Percentiles rank a stretch among this genome's conserved stretches.
Conservation (phyloP, 176 grass and related monocot species). For the Phyllostachys edulis region DNA sequence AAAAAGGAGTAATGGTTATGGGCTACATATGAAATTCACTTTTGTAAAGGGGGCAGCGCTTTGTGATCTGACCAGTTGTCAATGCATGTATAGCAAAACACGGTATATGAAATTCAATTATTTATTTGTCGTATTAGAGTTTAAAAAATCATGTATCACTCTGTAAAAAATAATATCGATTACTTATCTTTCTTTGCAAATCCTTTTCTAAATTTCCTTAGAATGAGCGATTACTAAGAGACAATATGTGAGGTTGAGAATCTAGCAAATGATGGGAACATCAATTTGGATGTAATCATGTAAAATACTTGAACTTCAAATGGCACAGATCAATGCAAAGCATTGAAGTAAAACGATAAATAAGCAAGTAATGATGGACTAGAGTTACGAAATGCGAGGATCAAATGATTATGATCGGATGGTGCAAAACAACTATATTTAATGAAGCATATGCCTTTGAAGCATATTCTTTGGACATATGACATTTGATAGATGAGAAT, state of each 20-base stretch:
- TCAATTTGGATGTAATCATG: neutral
- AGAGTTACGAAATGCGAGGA: neutral
- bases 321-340: neutral
- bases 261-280: neutral
- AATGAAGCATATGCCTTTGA: too few relatives aligned
- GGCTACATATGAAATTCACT: slow-evolving; percentile 50
- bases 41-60: slow-evolving; percentile 87
- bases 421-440: neutral
- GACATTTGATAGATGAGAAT: too few relatives aligned
- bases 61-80: slow-evolving; percentile 88
- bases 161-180: neutral
- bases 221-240: slow-evolving; percentile 2
- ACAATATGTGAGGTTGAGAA: neutral
- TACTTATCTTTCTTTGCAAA: slow-evolving; percentile 8
- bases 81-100: too few relatives aligned
- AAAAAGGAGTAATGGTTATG: too few relatives aligned
- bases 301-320: neutral
- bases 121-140: too few relatives aligned
- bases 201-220: slow-evolving; percentile 27
- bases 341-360: neutral
- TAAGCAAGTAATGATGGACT: slow-evolving; percentile 4
- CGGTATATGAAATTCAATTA: too few relatives aligned
- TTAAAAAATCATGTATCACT: too few relatives aligned
- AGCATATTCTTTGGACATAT: too few relatives aligned
- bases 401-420: slow-evolving; percentile 16